Base-by-base conservation (phyloP, 257 asterid genomes). In the Anisodus tanguticus region DNA sequence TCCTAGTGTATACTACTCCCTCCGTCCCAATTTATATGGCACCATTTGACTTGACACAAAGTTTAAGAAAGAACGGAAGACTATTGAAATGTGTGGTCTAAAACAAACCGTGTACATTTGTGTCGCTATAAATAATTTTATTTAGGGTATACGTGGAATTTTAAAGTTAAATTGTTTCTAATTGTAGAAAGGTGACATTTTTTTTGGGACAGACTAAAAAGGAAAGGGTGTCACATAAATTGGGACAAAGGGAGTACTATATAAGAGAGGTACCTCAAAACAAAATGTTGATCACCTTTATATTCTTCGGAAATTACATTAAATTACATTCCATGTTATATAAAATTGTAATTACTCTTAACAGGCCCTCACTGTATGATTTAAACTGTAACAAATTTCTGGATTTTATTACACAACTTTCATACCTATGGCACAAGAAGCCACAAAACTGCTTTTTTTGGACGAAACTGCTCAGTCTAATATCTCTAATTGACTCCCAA, bases 361-460 rank as follows among this genome's bases (percentile, higher is more conserved):
- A 70, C 37, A 70, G 22, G 41, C 43, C 9, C 12, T 10, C 37
- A 41, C 5, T 8, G 49, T 71, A 49, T 51, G 10, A 74, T 49
- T 74, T 19, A 74, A 2, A 49, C 60, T 22, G 19, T 69, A 39
- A 74, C 19, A 19, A 12, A 19, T 19, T 74, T 74, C 58, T 22
- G 4, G 19, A 19, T 19, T 10, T 11, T 71, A 71, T 43, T 45
- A 45, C 79, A 72, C 47, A 70, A 43, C 39, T 43, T 70, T 16
- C 79, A 70, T 70, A 9, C 79, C 77, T 55, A 70, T 71, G 79
- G 35, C 17, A 45, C 19, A 71, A 45, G 58, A n/a, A 71, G 22
- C 37, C 79, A 45, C 11, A 71, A 71, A 71, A 71, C n/a, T 71
- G 43, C 60, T 69, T 41, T 41, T 41, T 41, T 3, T 41, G 5